Conservation (phyloP, 352 stramenopile species). For the Thraustochytrium striatum region DNA sequence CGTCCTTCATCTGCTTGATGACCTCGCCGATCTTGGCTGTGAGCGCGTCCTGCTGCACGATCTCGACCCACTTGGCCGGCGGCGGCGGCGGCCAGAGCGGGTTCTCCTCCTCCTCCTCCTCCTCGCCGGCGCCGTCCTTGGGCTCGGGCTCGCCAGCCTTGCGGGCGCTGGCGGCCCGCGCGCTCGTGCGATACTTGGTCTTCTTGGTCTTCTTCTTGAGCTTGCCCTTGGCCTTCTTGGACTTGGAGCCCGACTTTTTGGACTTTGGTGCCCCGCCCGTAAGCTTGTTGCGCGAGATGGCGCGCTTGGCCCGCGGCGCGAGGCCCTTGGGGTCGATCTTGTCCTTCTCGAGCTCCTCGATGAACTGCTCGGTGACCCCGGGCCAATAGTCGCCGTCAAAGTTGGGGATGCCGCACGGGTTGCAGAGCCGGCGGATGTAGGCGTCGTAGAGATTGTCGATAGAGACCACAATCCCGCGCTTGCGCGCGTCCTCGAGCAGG, state of each 20-base stretch:
- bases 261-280: constrained; percentile 2
- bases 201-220: constrained; percentile 37
- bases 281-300: constrained; percentile 43
- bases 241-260: constrained; percentile 36
- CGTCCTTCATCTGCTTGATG: constrained; percentile 52
- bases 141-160: no score
- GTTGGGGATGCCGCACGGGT: constrained; percentile 18
- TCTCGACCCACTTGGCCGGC: constrained; percentile 38
- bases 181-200: constrained; percentile 34
- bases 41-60: constrained; percentile 48
- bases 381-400: constrained; percentile 52
- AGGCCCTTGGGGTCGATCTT: constrained; percentile 44
- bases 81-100: constrained; percentile 25
- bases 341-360: constrained; percentile 41
- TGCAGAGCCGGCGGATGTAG: constrained; percentile 61
- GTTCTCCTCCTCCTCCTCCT: constrained; percentile 50
- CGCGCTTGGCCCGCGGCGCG: constrained; percentile 32
- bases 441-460: constrained; percentile 94
- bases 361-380: constrained; percentile 48
- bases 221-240: constrained; percentile 48
- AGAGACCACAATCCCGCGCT: constrained; percentile 82
- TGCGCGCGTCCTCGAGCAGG: constrained; percentile 76
- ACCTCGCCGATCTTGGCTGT: constrained; percentile 45
- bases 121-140: constrained; percentile 8
- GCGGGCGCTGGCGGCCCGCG: no score